Conservation (phyloP, 768 basidiomycete genomes). For the Phylloporus sp. region DNA sequence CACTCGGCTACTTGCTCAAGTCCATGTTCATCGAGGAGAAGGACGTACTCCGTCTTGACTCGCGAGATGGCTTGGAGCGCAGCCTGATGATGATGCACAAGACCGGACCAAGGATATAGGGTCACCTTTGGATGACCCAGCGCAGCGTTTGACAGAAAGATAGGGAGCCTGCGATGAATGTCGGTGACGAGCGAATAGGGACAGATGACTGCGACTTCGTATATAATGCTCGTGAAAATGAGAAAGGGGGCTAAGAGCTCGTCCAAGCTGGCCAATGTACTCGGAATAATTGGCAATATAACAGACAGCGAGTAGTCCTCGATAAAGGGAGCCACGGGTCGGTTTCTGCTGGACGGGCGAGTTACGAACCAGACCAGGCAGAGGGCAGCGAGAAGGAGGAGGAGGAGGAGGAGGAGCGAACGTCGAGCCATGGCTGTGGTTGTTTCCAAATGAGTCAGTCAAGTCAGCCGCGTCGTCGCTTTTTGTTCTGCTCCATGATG, state of each 20-base stretch:
- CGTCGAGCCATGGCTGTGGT: constrained; percentile 1
- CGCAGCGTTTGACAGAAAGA: constrained; percentile 26
- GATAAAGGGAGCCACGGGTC: constrained; percentile 8
- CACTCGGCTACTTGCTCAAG: constrained; percentile 33
- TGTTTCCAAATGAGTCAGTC: constrained; percentile 8
- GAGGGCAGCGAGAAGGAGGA: background rate
- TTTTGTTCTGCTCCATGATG: constrained; percentile 31
- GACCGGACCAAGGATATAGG: constrained; percentile 31
- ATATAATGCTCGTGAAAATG: constrained; percentile 31
- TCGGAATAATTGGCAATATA: constrained; percentile 43
- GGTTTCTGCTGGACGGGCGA: background rate
- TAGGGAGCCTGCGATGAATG: constrained; percentile 35
- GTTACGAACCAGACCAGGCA: constrained; percentile 12
- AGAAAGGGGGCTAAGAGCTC: constrained; percentile 39
- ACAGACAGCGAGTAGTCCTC: constrained; percentile 40
- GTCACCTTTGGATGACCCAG: constrained; percentile 41
- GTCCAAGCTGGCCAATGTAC: constrained; percentile 34
- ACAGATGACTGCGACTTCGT: constrained; percentile 47
- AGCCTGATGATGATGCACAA: constrained; percentile 21
- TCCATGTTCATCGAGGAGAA: constrained; percentile 50
- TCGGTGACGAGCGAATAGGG: constrained; percentile 35
- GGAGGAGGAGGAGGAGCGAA: background rate
- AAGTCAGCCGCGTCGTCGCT: background rate
- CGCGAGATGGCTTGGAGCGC: constrained; percentile 37
- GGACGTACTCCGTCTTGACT: constrained; percentile 45